Base-by-base conservation (phyloP, 192 early-diverging fungal genomes). In the Backusella luteola region DNA sequence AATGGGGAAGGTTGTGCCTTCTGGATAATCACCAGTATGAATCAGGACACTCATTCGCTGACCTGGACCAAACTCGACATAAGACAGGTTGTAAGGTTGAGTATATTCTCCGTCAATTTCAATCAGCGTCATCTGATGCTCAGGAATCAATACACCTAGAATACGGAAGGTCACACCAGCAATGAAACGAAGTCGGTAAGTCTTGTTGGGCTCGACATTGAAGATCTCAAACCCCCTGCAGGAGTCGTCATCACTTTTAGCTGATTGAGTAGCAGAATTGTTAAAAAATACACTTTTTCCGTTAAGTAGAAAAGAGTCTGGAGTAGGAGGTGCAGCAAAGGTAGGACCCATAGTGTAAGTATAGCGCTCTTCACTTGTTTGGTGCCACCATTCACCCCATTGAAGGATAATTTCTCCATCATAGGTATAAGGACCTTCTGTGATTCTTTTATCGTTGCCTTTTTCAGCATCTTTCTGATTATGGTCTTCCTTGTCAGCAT, bases 11-110 rank as follows among this genome's bases (percentile, higher is more conserved):
- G 12, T n/a, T n/a, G 68, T 41, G 11, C 68, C 68, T 23, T 69
- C 73, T n/a, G 80, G 26, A 29, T 66, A 34, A 46, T 82, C 77
- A 56, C 73, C 46, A 4, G 85, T 73, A 32, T 66, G 68, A 19
- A 87, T 68, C 4, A 86, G 35, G 3, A 85, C 83, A 66, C 84
- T 84, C 71, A 85, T 87, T 36, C 87, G 56, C 63, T 88, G 84
- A 21, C 80, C 83, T 19, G 86, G 69, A 77, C 78, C 73, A 4
- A 88, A 35, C 26, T 81, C 68, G 15, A 88, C 6, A 23, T 69
- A 70, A n/a, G 86, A 73, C 9, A 81, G 75, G 17, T 68, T 38
- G 41, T 84, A 77, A 2, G 82, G 85, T 21, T 88, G 34, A 2
- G 84, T 82, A 9, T 67, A 36, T 17, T 82, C 74, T 21, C 87